Evolutionary conservation across 2,329 filamentous ascomycete genomes (phyloP), one percentile per base, ranked within the genome.

Genomic region (Diaporthe humulicola): DNA sequence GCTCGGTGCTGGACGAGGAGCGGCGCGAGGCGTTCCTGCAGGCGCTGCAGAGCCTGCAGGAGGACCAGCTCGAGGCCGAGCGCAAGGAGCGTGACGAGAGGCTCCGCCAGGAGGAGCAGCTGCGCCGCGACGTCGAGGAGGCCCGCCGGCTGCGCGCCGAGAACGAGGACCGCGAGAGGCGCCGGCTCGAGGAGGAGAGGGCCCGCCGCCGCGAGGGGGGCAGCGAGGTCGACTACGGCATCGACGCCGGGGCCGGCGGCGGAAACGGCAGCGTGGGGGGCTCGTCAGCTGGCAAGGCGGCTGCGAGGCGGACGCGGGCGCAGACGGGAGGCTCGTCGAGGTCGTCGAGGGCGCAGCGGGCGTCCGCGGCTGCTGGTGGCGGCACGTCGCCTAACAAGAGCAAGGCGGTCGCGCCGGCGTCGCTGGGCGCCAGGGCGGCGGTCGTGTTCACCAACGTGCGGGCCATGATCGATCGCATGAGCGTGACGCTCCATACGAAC

Each of bases 1-100:
- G 93, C 82, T 92, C 96, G 61, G 91, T 98, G 36, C 89, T 99
- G 1, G 96, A 98, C 82, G 96, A 98, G 70, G 97, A 98, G 85
- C 91, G 95, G 58, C 92, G 95, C 77, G 95, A 98, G 79, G 93
- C 94, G 0, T 98, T 98, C 82, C 85, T 98, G 22, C 93, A 96
- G 79, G 96, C 96, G 6, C 87, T 98, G 22, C 92, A 97, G 81
- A 93, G 91, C 71, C 87, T 98, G 40, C 93, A 94, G 79, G 95
- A 98, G 78, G 96, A 98, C 81, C 94, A 94, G 80, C 89, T 93
- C 73, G 91, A 93, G 75, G 91, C 92, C n/a, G 92, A 93, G 78
- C 87, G 91, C 75, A 89, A 81, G 85, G 94, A 88, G 81, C 91
- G 79, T 79, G 93, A 88, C 85, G 92, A 88, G 79, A 85, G 85